Evolutionary conservation across 495 filamentous ascomycete species (phyloP).

Genomic region (Pseudoneurospora amorphoporcata): DNA sequence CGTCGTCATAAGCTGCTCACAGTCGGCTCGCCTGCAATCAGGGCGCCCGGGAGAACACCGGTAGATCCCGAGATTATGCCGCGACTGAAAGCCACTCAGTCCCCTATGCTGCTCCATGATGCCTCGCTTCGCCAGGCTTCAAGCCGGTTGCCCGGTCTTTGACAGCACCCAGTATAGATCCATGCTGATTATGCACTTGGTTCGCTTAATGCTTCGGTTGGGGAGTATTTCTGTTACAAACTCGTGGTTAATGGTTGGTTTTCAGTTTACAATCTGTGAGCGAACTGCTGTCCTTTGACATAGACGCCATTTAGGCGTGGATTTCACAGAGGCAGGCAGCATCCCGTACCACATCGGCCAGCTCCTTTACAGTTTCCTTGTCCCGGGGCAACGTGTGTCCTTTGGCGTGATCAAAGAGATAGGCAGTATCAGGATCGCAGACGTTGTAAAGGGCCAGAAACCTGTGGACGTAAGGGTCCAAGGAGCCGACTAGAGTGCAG

Average conservation of each 20-base stretch:
- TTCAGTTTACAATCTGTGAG: background rate
- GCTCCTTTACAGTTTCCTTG: constrained; percentile 38
- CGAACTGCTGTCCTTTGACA: background rate
- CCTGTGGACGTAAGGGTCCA: constrained; percentile 46
- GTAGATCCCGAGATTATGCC: background rate
- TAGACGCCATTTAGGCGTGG: background rate
- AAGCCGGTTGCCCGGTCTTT: background rate
- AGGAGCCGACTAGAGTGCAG: constrained; percentile 34
- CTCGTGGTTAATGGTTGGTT: background rate
- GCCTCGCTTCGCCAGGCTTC: background rate
- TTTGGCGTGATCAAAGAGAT: constrained; percentile 49
- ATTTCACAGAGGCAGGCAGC: constrained; percentile 24
- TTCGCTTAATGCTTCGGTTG: background rate
- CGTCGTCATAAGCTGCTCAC: background rate
- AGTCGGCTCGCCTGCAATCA: background rate
- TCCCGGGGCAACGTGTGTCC: constrained; percentile 47
- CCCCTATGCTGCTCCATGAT: background rate
- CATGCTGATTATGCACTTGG: background rate
- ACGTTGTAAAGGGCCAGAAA: constrained; percentile 49
- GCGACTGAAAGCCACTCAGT: background rate
- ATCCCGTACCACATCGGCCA: constrained; percentile 35
- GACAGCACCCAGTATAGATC: background rate
- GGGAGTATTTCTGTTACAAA: background rate
- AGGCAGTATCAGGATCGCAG: constrained; percentile 45
- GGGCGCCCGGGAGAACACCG: background rate